A percentile compares a stretch with the other conserved stretches of the same genome.
Conservation (phyloP, 306 rosid species). For the Inga laurina region DNA sequence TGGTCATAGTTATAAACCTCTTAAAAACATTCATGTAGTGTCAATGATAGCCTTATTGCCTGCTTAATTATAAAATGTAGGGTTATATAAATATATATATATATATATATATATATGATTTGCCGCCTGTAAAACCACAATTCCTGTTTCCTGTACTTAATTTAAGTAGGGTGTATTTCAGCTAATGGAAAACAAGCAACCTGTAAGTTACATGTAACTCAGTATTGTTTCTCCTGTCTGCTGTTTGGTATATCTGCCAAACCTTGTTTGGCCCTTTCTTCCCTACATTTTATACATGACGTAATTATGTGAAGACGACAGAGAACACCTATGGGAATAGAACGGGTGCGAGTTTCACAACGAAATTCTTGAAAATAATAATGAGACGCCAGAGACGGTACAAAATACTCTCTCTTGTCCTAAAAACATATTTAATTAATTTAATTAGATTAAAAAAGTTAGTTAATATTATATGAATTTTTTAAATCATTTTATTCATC, state of each 20-base stretch:
- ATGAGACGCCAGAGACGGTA: background rate
- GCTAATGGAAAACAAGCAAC: slow-evolving; percentile 26
- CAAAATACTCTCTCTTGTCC: background rate
- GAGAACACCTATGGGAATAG: background rate
- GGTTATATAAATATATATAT: slow-evolving; percentile 15
- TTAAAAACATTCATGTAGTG: slow-evolving; percentile 43
- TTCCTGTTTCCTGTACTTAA: slow-evolving; percentile 32
- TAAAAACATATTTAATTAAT: too few species aligned
- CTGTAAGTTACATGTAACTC: slow-evolving; percentile 7
- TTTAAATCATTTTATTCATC: too few species aligned
- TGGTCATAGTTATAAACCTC: slow-evolving; percentile 29
- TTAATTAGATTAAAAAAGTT: too few species aligned
- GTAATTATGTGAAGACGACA: background rate
- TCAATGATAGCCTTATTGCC: slow-evolving; percentile 31
- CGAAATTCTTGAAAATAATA: background rate
- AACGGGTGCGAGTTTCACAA: background rate
- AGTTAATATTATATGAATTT: too few species aligned
- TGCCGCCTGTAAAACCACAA: slow-evolving; percentile 45
- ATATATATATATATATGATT: background rate
- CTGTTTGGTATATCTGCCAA: background rate
- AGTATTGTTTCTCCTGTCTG: background rate
- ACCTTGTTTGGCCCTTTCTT: background rate
- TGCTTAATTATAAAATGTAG: slow-evolving; percentile 41
- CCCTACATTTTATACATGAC: background rate
- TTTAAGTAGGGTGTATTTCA: slow-evolving; percentile 13